phyloP scores from a whole-genome alignment of 2,329 filamentous ascomycete species.

The Venturia oleaginea region DNA sequence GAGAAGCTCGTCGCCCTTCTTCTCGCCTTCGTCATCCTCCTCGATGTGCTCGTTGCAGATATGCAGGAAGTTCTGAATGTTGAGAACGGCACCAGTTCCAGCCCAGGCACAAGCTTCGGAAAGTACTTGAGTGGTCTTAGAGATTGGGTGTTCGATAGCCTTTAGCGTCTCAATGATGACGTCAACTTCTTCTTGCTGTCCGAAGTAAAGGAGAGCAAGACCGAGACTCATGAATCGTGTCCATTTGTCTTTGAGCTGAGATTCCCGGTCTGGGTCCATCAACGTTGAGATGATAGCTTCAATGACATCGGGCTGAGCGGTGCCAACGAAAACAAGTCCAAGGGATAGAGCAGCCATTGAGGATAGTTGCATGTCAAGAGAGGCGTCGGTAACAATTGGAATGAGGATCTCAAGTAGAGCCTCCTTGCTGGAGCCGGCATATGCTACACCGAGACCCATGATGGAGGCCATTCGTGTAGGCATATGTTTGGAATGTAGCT shows the following conservation, averaged over 20 bases:
- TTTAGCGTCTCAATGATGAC: slow-evolving; percentile 95
- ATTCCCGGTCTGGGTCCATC: slow-evolving; percentile 84
- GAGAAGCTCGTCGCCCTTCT: slow-evolving; percentile 71
- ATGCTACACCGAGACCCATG: slow-evolving; percentile 91
- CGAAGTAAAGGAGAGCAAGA: slow-evolving; percentile 88
- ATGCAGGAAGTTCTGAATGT: slow-evolving; percentile 93
- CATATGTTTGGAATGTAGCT: slow-evolving; percentile 68
- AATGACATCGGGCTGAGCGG: slow-evolving; percentile 81
- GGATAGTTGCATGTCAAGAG: slow-evolving; percentile 85
- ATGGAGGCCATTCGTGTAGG: slow-evolving; percentile 75
- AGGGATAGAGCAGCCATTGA: slow-evolving; percentile 91
- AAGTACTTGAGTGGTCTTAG: slow-evolving; percentile 87
- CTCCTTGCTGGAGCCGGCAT: slow-evolving; percentile 88
- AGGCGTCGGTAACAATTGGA: slow-evolving; percentile 77
- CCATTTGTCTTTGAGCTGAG: slow-evolving; percentile 95
- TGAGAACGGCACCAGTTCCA: slow-evolving; percentile 90
- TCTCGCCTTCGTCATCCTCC: slow-evolving; percentile 55
- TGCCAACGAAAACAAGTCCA: slow-evolving; percentile 86
- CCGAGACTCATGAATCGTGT: slow-evolving; percentile 92
- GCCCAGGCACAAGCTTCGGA: slow-evolving; percentile 98
- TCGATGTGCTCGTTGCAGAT: slow-evolving; percentile 98
- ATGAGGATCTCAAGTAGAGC: slow-evolving; percentile 77
- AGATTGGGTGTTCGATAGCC: slow-evolving; percentile 93
- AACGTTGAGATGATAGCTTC: slow-evolving; percentile 88
- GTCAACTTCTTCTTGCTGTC: slow-evolving; percentile 96